Base-by-base conservation (phyloP, 2,329 filamentous ascomycete genomes). In the Curvularia sp. region DNA sequence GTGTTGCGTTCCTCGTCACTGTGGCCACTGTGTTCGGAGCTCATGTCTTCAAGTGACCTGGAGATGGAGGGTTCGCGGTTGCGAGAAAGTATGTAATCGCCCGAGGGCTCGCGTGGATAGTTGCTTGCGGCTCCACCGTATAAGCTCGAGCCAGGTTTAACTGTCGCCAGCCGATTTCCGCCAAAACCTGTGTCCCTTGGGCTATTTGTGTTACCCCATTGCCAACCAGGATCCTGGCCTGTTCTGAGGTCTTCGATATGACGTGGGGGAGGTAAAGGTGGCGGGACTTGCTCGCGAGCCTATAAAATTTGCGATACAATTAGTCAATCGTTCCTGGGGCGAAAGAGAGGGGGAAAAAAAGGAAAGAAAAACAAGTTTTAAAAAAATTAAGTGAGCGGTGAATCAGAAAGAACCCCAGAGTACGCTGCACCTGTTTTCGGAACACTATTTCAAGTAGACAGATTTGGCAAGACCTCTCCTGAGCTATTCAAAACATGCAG, bases 181-280 rank as follows among this genome's bases (percentile, higher is more conserved):
- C 80, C 80, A 71, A 83, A 82, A 63, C 80, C 78, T 49, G 76
- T 73, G 51, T 81, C 75, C 57, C 78, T 80, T 45, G 79, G 79
- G 49, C 80, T 80, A 75, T 88, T 87, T 57, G 80, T 79, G 77
- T 89, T 88, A 61, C 83, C 85, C 81, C 84, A 87, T 73, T 84
- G 79, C 86, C 86, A 89, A 59, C 83, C 86, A 54, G 83, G 80
- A 74, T 89, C 87, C 67, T 84, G 81, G 34, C 85, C 86, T 61
- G 80, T 74, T 66, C 81, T 78, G 63, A 86, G 83, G 59, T 86
- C 83, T 64, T 81, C 80, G 58, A 89, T 83, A 71, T 82, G 78
- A 74, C 81, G 82, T 51, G 87, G 85, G 57, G 88, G 88, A 67
- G 87, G 88, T 68, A 90, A 80, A 49, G 87, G 86, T 63, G 88